Base-by-base conservation (phyloP, 169 alveolate genomes). In the Babesia ovata region DNA sequence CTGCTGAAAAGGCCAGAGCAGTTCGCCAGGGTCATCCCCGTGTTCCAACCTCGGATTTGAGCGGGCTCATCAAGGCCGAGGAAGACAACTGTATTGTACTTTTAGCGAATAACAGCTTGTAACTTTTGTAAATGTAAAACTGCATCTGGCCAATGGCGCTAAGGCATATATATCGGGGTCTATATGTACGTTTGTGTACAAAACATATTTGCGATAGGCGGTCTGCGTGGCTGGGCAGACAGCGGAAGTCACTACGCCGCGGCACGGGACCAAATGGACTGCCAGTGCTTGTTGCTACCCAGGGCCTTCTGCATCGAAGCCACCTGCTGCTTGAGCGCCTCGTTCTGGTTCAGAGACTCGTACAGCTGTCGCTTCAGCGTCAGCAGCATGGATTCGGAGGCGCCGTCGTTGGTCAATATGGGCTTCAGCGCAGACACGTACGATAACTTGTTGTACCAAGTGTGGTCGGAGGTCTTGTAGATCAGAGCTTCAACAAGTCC, bases 1-100 rank as follows among this genome's bases (percentile, higher is more conserved):
- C 85, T 92, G 46, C 87, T 93, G 84, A 91, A 87, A 63, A 63
- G 95, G 63, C 91, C 91, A 65, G 96, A 93, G 65, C 93, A 93
- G 61, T 85, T 92, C 49, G 93, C 93, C 48, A 87, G 94, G 42
- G 93, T 93, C 45, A 79, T 93, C 24, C 96, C 96, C 21, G 91
- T 93, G 52, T 93, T 93, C 82, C 67, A 81, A 52, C 71, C 88
- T 11, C 44, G 88, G 29, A 79, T 81, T 7, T 81, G 44, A 24
- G 33, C 33, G 26, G 39, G 2, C 33, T 2, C 39, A 6, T 33
- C 39, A 6, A 6, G 39, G 39, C 39, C 39, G 39, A 33, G 10
- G 39, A 2, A 33, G 39, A 33, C 39, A 2, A 6, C 39, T 6
- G 39, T 6, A 33, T 6, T 33, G 39, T 33, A 33, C 39, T 2